Base-by-base conservation (phyloP, 345 rosid species). In the Hibiscus tridactylites region DNA sequence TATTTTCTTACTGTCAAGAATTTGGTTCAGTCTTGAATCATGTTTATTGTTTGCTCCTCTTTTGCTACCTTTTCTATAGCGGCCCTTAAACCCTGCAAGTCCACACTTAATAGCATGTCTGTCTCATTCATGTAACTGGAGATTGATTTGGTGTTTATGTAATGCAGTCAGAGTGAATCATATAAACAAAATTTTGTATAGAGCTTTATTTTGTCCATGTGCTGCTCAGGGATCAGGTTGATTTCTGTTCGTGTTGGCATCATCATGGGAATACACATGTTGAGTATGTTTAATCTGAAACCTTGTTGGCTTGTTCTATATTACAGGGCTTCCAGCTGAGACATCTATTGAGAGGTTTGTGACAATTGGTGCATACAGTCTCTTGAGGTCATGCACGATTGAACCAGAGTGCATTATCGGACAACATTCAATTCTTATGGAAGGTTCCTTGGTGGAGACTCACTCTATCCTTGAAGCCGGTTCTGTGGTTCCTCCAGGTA, bases 361-460 rank as follows among this genome's bases (percentile, higher is more conserved):
- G 76, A 95, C 97, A 26, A 76, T 95, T 29, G 99, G 99, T 74
- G 97, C 96, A 8, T 85, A 88, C 81, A 73, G 87, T 83, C 97
- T 90, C 69, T 65, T 95, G 78, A 83, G 98, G 54, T 92, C 98
- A 52, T 92, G 97, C 79, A 89, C 96, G 49, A 90, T 95, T 35
- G 99, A 95, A 88, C 99, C 98, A 58, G 99, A 95, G 85, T 92
- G 97, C 86, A 87, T 92, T 50, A 87, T 95, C 10, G 99, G 99
- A 35, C 99, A 95, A 83, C 96, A 87, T 76, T 95, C 99, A 0
- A 90, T 90, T 79, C 94, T 95, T 50, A 92, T 92, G 96, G 99
- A 95, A 87, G 98, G 99, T 73, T 95, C 99, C 15, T 76, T 92
- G 76, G 89, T 95, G 15, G 99, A 95, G 85, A 89, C 94, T 1